phyloP scores from a whole-genome alignment of 805 yeast species.

The Limtongia smithiae region DNA sequence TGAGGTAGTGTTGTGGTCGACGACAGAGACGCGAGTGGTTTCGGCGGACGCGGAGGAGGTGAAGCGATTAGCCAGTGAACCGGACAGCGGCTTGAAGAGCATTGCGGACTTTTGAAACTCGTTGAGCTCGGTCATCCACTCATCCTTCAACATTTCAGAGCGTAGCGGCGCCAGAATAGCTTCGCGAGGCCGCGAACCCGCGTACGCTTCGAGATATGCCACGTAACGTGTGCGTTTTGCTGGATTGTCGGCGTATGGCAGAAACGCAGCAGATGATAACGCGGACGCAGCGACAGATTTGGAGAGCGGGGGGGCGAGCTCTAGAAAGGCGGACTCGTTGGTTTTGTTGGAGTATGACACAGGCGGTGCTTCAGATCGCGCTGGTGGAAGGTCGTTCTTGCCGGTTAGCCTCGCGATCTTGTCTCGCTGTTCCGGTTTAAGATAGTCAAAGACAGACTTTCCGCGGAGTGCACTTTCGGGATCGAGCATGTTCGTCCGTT shows the following conservation, averaged over 20 bases:
- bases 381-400: slow-evolving; percentile 23
- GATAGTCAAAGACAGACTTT: slow-evolving; percentile 31
- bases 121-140: slow-evolving; percentile 24
- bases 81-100: slow-evolving; percentile 31
- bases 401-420: slow-evolving; percentile 25
- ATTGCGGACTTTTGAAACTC: slow-evolving; percentile 33
- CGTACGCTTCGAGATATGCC: slow-evolving; percentile 28
- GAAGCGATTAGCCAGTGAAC: slow-evolving; percentile 32
- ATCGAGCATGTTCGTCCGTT: not conserved
- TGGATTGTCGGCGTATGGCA: slow-evolving; percentile 30
- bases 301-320: slow-evolving; percentile 6
- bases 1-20: not conserved
- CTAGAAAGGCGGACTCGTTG: not conserved
- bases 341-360: not conserved
- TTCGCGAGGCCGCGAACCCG: slow-evolving; percentile 9
- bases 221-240: slow-evolving; percentile 29
- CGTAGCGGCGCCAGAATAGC: not conserved
- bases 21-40: slow-evolving; percentile 3
- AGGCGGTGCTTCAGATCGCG: slow-evolving; percentile 14
- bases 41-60: slow-evolving; percentile 12
- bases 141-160: not conserved
- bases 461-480: slow-evolving; percentile 19
- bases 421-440: slow-evolving; percentile 29
- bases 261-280: slow-evolving; percentile 7
- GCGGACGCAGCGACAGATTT: slow-evolving; percentile 27